Evolutionary conservation across 352 stramenopile species (phyloP), one percentile per base, ranked within the genome.

Genomic region (Thalassiosira hispida): DNA sequence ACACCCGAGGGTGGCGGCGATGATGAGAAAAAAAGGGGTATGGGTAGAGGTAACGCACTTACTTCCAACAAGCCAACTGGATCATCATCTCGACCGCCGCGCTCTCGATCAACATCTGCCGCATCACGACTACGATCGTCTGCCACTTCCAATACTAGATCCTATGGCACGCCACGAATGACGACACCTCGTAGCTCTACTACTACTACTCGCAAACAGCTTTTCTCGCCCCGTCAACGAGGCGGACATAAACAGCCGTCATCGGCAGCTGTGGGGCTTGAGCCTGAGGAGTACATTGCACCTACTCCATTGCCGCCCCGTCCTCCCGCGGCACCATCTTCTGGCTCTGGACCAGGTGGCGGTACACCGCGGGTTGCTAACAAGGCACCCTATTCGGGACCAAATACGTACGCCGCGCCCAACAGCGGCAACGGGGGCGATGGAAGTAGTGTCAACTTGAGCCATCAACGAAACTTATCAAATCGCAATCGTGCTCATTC

Each of bases 1-100:
- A 84, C 77, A 18, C 77, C 77, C 31, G 77, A 84, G 49, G 63
- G 62, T 14, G 67, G 55, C 20, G 29, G 40, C n/a, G 38, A 51
- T 33, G 12, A 55, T 27, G 27, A 52, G 6, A 18, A 1, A 4
- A 49, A 49, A 18, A 55, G 9, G 20, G 40, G n/a, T 22, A 40
- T 18, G 25, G 35, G n/a, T 62, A 61, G 53, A 52, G 55, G 29
- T 0, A 20, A 56, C 12, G 25, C 51, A 38, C 47, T 18, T 57
- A 27, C 38, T n/a, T n/a, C 3, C 31, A 38, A 38, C 27, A 72
- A 40, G 18, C 38, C 38, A 16, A 18, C 46, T 40, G 25, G 47
- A 56, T 23, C 22, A 8, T 40, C 49, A 42, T 46, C 25, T 22
- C 25, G 42, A 31, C 23, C 29, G 23, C 11, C 46, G 20, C 40